Evolutionary conservation across 2,329 filamentous ascomycete species (phyloP).

Genomic region (Anisogramma anomala): DNA sequence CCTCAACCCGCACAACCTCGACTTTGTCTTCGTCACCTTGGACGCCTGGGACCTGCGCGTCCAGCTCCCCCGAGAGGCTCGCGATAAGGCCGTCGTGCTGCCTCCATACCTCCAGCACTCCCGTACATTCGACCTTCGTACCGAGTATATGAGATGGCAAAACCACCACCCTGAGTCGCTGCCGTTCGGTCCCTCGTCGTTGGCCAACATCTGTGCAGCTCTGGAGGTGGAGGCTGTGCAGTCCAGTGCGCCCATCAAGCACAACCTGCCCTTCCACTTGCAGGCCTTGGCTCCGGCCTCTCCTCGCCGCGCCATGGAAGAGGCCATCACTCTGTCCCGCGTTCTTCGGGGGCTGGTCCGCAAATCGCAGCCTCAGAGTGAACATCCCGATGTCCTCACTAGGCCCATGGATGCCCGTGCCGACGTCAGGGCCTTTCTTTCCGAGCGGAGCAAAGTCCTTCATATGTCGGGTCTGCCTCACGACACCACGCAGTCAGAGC

Average conservation of each 20-base stretch:
- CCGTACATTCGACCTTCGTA: constrained; percentile 89
- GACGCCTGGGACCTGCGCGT: constrained; percentile 98
- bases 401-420: constrained; percentile 94
- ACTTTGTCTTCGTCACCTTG: constrained; percentile 96
- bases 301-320: constrained; percentile 92
- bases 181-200: constrained; percentile 87
- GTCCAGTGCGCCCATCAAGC: constrained; percentile 95
- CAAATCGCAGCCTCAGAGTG: constrained; percentile 88
- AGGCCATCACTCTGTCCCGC: constrained; percentile 84
- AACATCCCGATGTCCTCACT: constrained; percentile 89
- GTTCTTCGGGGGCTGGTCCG: constrained; percentile 86
- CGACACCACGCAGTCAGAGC: constrained; percentile 94
- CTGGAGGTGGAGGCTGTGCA: constrained; percentile 97
- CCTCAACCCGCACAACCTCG: constrained; percentile 77
- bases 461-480: constrained; percentile 97
- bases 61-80: constrained; percentile 91
- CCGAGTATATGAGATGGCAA: constrained; percentile 97
- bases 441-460: constrained; percentile 92
- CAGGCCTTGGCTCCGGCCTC: constrained; percentile 93
- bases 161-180: constrained; percentile 96
- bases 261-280: constrained; percentile 94
- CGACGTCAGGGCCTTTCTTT: constrained; percentile 90
- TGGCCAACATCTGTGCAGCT: constrained; percentile 95
- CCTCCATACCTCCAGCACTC: constrained; percentile 97
- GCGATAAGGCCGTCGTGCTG: constrained; percentile 94